Evolutionary conservation across 78 protist species (phyloP).

Genomic region (Dictyostelium capitatum): DNA sequence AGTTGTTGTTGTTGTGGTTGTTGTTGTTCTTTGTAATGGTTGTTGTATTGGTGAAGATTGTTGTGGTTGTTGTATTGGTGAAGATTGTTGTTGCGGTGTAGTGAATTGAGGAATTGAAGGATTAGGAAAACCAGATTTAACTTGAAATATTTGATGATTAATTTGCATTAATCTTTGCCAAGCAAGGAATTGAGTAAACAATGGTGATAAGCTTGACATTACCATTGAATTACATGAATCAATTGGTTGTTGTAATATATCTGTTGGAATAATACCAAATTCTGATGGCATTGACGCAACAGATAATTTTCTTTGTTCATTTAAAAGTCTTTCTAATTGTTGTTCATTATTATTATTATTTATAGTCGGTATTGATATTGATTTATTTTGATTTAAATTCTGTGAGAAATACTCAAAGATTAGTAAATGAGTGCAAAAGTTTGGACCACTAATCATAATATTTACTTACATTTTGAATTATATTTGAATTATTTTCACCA

Average conservation of each 20-base stretch:
- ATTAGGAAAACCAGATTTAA: not conserved
- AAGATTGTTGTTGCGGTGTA: not conserved
- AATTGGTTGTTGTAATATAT: conserved; percentile 34
- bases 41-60: not conserved
- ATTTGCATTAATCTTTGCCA: conserved; percentile 76
- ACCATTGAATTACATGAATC: conserved; percentile 51
- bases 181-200: conserved; percentile 64
- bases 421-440: not conserved
- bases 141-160: conserved; percentile 32
- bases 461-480: conserved; percentile 9
- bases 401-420: not conserved
- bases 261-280: conserved; percentile 59
- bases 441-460: too few species aligned
- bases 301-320: conserved; percentile 52
- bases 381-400: not conserved
- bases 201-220: conserved; percentile 51
- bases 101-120: not conserved
- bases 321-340: conserved; percentile 24
- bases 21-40: not conserved
- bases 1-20: not conserved
- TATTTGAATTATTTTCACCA: conserved; percentile 39
- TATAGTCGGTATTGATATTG: not conserved
- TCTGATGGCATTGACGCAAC: conserved; percentile 52
- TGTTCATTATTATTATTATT: not conserved
- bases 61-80: not conserved